Base-by-base conservation (phyloP, 169 alveolate genomes). In the Eimeria nieschulzi region DNA sequence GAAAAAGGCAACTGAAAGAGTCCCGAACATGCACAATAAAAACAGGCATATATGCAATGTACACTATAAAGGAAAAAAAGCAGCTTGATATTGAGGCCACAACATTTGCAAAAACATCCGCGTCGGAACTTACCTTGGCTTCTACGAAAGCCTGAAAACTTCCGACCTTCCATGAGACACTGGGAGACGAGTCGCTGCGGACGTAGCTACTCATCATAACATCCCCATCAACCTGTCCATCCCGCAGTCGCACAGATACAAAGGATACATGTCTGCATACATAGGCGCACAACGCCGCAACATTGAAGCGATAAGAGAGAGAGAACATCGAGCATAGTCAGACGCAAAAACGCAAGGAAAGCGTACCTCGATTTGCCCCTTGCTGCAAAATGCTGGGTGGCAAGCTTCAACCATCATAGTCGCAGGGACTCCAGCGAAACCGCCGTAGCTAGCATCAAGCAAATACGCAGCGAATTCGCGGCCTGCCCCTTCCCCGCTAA, bases 391-490 rank as follows among this genome's bases (percentile, higher is more conserved):
- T 13, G 98, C 93, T 61, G 97, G 98, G 93, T 99, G 99, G 87
- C 98, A 96, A 66, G 98, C 98, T 93, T 98, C 99, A 8, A 98
- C 99, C 98, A 98, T 97, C 82, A 99, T 97, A 25, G 99, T 99
- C 73, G 97, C 96, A 7, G 99, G 99, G 0, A 99, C 99, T 59
- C 97, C 97, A 63, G 93, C 88, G 12, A 61, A 71, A n/a, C 75
- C 95, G 59, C 95, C 97, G 80, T 96, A 95, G 61, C 94, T 93
- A 46, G 96, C 93, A 94, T 98, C 99, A 23, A 98, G 95, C 39
- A 98, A 91, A 95, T 98, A 98, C 1, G 99, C 99, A n/a, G 99
- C 99, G 46, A 98, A 99, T 95, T 99, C 99, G 87, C 99, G 96
- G 64, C 98, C 97, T 23, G 99, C 99, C 9, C 99, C 99, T 94